Evolutionary conservation across 768 basidiomycete genomes (phyloP), one percentile per base, ranked within the genome.

Genomic region (Naganishia antarctica): DNA sequence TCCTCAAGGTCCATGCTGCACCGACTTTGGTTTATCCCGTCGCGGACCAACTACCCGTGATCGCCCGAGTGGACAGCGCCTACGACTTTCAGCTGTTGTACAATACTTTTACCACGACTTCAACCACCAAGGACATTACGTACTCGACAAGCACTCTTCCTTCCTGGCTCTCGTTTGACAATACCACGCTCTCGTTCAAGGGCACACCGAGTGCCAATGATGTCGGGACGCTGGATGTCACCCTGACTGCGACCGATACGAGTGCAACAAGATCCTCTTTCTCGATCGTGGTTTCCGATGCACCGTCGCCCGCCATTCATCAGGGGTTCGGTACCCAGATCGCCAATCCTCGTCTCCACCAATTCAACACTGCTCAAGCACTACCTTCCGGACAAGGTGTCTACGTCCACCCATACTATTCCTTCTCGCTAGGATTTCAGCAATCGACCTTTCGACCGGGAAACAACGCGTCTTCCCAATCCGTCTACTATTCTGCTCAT

Each of bases 371-470:
- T 1, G 76, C 70, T 21, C 66, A 66, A 3, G 59, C 69, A 13
- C 61, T 77, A 16, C 71, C 76, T 7, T 71, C 72, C 15, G 68
- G 72, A 44, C 74, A 76, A 21, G 77, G 79, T 18, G 74, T 98
- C 61, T 82, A 90, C 57, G 83, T 94, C n/a, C 91, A 90, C 1
- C 84, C 84, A 3, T 78, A 80, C 57, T 96, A 91, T 90, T 90
- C 89, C 0, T 98, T 96, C 79, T 90, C 90, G 70, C 83, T 97
- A 63, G 93, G 93, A 11, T 85, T 94, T 70, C 79, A 85, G 63
- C 80, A 82, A 68, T 80, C 83, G 45, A 93, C 90, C 1, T 88
- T 86, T 78, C 68, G 74, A 4, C 79, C 83, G 34, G 69, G 72
- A 2, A 49, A 61, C n/a, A 67, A 69, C 13, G 78, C 82, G 34